phyloP scores from a whole-genome alignment of 805 yeast species.

The Pichia exigua region DNA sequence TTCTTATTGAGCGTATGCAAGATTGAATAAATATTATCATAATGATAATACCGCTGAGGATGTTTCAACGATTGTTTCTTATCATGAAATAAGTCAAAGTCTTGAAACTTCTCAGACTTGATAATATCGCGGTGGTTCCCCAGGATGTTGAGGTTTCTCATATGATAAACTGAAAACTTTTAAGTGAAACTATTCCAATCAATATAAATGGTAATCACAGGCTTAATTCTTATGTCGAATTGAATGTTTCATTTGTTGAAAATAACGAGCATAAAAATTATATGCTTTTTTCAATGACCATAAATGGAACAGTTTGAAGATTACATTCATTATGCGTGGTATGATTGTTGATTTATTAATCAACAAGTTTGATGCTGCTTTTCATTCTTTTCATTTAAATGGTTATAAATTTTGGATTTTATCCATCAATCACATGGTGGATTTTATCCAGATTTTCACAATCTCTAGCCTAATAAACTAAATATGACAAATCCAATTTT shows the following conservation, averaged over 20 bases:
- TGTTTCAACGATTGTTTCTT: constrained; percentile 13
- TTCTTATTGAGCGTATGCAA: constrained; percentile 13
- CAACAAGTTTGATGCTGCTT: constrained; percentile 78
- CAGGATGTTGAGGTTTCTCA: constrained; percentile 15
- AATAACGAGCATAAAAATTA: constrained; percentile 9
- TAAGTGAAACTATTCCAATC: constrained; percentile 7
- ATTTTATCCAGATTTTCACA: constrained; percentile 41
- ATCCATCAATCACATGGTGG: constrained; percentile 36
- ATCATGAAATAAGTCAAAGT: constrained; percentile 26
- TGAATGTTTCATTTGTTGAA: constrained; percentile 12
- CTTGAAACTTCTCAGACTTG: constrained; percentile 43
- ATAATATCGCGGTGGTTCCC: constrained; percentile 12
- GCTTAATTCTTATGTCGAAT: constrained; percentile 9
- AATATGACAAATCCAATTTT: constrained; percentile 32
- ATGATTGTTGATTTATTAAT: constrained; percentile 65
- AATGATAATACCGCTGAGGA: constrained; percentile 13
- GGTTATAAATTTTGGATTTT: constrained; percentile 80
- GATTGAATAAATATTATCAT: constrained; percentile 16
- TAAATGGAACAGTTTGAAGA: constrained; percentile 41
- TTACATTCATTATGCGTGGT: constrained; percentile 65
- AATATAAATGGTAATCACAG: constrained; percentile 11
- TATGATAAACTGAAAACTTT: constrained; percentile 11
- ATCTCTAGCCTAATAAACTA: constrained; percentile 18
- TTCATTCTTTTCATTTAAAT: constrained; percentile 90
- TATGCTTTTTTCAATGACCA: constrained; percentile 16